Evolutionary conservation across 768 basidiomycete species (phyloP), one percentile per base, ranked within the genome.

Genomic region (Baorangia bicolor): DNA sequence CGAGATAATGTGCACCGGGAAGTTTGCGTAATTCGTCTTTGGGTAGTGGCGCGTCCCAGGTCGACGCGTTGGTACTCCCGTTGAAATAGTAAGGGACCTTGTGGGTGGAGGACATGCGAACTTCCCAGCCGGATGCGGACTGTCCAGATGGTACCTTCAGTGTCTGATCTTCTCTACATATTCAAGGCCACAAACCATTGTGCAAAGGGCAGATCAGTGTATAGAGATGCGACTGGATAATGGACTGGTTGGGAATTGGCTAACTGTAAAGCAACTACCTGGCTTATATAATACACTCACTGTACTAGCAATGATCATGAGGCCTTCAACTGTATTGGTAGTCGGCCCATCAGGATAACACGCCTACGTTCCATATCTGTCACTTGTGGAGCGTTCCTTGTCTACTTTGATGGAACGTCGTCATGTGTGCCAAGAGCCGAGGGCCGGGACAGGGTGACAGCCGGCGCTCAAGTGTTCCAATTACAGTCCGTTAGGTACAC

Each of bases 1-100:
- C 49, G 43, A 80, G 80, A 65, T 83, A 74, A 39, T 83, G 68
- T 18, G 88, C 89, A 0, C 92, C 92, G 3, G 90, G 85, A 11
- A 97, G 80, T 4, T 73, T 49, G 1, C 73, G 57, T 62, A 90
- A 71, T 61, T 95, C 70, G 1, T 87, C 86, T 14, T 76, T 61
- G n/a, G 83, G 74, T 33, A 95, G 69, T 3, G 73, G 95, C 0
- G 81, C 56, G 0, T 92, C 88, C 97, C 97, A 99, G 51, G 72
- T 77, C 2, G 96, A 98, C 54, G 81, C 66, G 45, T 81, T 78
- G 44, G 88, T 89, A 28, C 78, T 69, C 37, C 74, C 63, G 73
- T 97, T 90, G 86, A 83, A 96, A 77, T 87, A 98, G 79, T 98
- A 98, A 16, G 93, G 90, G 34, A 91, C 70, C 25, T 79, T 71